Conservation (phyloP, 75 land plant species). For the Adiantum capillusveneris region DNA sequence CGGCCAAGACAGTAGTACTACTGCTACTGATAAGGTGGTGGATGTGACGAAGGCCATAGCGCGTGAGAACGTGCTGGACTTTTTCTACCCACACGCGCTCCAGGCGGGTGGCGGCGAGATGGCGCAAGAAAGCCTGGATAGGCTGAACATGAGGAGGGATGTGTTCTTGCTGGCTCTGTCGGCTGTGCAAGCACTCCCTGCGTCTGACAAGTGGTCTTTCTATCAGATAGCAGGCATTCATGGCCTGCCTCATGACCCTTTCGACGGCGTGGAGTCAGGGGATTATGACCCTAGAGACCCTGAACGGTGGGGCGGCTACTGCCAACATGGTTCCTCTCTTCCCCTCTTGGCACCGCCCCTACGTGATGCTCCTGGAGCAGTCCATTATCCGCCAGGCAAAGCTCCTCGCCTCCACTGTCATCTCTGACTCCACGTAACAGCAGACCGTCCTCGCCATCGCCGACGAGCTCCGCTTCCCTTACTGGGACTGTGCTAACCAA, state of each 20-base stretch:
- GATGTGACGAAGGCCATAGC: slow-evolving; percentile 1
- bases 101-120: background rate
- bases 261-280: background rate
- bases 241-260: slow-evolving; percentile 2
- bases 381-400: slow-evolving; percentile 4
- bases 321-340: slow-evolving; percentile 4
- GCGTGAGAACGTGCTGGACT: slow-evolving; percentile 1
- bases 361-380: slow-evolving; percentile 6
- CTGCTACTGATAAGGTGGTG: no score
- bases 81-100: slow-evolving; percentile 2
- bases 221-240: slow-evolving; percentile 1
- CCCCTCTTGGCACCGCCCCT: slow-evolving; percentile 3
- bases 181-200: background rate
- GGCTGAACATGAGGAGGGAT: background rate
- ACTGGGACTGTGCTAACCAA: slow-evolving; percentile 7
- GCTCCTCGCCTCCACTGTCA: background rate
- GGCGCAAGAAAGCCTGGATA: background rate
- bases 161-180: background rate
- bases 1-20: no score
- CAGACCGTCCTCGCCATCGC: background rate
- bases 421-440: background rate
- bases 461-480: slow-evolving; percentile 4
- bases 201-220: background rate
- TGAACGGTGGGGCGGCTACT: slow-evolving; percentile 5
- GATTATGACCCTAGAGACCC: background rate